Evolutionary conservation across 106 monocot genomes (phyloP).

Genomic region (Ottelia alismoides): DNA sequence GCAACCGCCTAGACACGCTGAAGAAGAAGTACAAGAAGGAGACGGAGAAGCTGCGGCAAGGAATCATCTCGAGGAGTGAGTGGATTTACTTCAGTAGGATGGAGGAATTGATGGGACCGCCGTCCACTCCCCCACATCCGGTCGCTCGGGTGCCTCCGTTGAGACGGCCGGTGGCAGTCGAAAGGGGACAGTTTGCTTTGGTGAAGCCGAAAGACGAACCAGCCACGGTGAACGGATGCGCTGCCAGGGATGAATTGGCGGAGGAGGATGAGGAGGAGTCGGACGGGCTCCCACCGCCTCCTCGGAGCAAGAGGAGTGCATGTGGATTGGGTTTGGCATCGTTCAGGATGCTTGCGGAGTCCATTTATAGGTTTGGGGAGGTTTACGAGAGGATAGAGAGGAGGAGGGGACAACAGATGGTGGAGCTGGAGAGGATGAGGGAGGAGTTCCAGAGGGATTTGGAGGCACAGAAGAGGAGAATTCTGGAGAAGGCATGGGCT

Average conservation of each 20-base stretch:
- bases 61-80: slow-evolving; percentile 9
- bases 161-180: slow-evolving; percentile 31
- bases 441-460: too few species aligned
- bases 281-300: slow-evolving; percentile 41
- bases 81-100: too few species aligned
- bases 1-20: slow-evolving; percentile 57
- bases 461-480: slow-evolving; percentile 54
- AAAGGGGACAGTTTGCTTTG: slow-evolving; percentile 47
- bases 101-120: slow-evolving; percentile 55
- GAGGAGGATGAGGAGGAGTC: slow-evolving; percentile 23
- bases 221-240: slow-evolving; percentile 29
- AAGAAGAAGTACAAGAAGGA: slow-evolving; percentile 85
- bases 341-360: slow-evolving; percentile 52
- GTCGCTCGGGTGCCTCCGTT: slow-evolving; percentile 3
- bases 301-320: slow-evolving; percentile 5
- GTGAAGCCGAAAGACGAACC: slow-evolving; percentile 19
- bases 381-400: slow-evolving; percentile 80
- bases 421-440: too few species aligned
- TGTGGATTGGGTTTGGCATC: slow-evolving; percentile 18
- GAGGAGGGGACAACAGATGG: too few species aligned
- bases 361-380: slow-evolving; percentile 58
- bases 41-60: slow-evolving; percentile 30
- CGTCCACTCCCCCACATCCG: slow-evolving; percentile 8
- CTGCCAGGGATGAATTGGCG: slow-evolving; percentile 25
- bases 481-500: slow-evolving; percentile 52